Conservation (phyloP, 768 basidiomycete species). For the Hericium erinaceus region DNA sequence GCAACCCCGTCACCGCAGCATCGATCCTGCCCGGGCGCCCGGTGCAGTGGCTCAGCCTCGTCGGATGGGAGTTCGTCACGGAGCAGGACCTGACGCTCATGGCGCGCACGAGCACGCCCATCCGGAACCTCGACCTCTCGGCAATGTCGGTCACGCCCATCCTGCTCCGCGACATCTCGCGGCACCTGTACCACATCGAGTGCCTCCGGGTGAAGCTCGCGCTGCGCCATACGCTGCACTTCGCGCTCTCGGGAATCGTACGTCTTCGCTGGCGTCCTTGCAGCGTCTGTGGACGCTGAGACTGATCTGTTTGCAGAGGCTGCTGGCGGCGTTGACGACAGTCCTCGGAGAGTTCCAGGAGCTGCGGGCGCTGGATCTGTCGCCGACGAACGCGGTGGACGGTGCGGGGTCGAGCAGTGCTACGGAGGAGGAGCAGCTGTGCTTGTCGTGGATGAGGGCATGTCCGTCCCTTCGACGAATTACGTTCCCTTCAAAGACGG, state of each 20-base stretch:
- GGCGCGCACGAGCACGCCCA: slow-evolving; percentile 36
- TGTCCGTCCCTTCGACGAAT: slow-evolving; percentile 45
- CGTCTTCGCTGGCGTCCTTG: slow-evolving; percentile 21
- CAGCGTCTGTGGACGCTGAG: neutral
- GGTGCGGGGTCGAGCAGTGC: slow-evolving; percentile 31
- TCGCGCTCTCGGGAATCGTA: slow-evolving; percentile 56
- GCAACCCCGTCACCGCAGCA: slow-evolving; percentile 49
- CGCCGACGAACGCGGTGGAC: slow-evolving; percentile 41
- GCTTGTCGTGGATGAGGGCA: slow-evolving; percentile 42
- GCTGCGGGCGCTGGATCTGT: slow-evolving; percentile 48
- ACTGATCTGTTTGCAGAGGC: slow-evolving; percentile 28
- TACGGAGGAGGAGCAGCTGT: slow-evolving; percentile 41
- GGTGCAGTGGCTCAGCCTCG: slow-evolving; percentile 44
- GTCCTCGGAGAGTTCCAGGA: slow-evolving; percentile 42
- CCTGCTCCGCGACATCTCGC: slow-evolving; percentile 47
- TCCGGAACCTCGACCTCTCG: slow-evolving; percentile 49
- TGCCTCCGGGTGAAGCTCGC: slow-evolving; percentile 48
- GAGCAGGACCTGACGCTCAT: slow-evolving; percentile 42
- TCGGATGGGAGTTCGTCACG: slow-evolving; percentile 48
- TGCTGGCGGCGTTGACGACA: slow-evolving; percentile 51
- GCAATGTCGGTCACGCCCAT: slow-evolving; percentile 49
- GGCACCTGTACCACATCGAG: slow-evolving; percentile 39
- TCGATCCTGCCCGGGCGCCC: slow-evolving; percentile 52
- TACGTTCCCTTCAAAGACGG: slow-evolving; percentile 46
- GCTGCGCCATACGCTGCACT: slow-evolving; percentile 56